Evolutionary conservation across 495 filamentous ascomycete genomes (phyloP).

Genomic region (Jackrogersella minutella): DNA sequence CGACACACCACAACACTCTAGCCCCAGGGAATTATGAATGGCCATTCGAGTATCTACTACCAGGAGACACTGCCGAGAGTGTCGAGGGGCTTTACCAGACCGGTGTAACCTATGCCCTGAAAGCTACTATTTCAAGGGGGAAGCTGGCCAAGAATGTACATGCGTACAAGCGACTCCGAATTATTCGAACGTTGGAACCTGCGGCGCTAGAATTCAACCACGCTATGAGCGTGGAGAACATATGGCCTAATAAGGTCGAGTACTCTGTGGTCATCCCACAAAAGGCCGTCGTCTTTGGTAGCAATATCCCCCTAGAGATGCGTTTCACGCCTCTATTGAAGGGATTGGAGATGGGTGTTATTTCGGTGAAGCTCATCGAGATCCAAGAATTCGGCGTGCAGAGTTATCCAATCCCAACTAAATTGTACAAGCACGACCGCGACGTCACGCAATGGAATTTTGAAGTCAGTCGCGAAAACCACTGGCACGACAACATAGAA

Average conservation of each 20-base stretch:
- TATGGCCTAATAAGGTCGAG: slow-evolving; percentile 94
- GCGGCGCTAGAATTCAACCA: slow-evolving; percentile 84
- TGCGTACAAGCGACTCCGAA: slow-evolving; percentile 79
- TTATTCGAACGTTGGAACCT: slow-evolving; percentile 85
- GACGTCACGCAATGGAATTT: slow-evolving; percentile 70
- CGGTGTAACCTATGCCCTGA: slow-evolving; percentile 86
- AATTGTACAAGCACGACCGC: slow-evolving; percentile 67
- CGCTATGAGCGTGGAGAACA: slow-evolving; percentile 91
- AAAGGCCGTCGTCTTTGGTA: slow-evolving; percentile 92
- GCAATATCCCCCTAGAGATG: slow-evolving; percentile 79
- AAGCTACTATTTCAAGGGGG: slow-evolving; percentile 82
- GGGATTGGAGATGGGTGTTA: slow-evolving; percentile 79
- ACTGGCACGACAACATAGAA: slow-evolving; percentile 72
- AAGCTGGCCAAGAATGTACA: slow-evolving; percentile 82
- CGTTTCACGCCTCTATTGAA: slow-evolving; percentile 84
- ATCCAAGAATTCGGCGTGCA: slow-evolving; percentile 70
- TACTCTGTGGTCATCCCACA: slow-evolving; percentile 89
- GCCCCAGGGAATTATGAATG: slow-evolving; percentile 87
- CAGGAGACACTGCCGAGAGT: slow-evolving; percentile 82
- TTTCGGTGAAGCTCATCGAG: slow-evolving; percentile 79
- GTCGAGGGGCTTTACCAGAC: slow-evolving; percentile 84
- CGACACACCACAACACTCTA: slow-evolving; percentile 64
- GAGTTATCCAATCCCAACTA: slow-evolving; percentile 58
- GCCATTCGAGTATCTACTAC: slow-evolving; percentile 81
- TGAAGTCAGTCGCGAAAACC: slow-evolving; percentile 63